Evolutionary conservation across 257 asterid species (phyloP), one percentile per base, ranked within the genome.

Genomic region (Gentiana macrophylla): DNA sequence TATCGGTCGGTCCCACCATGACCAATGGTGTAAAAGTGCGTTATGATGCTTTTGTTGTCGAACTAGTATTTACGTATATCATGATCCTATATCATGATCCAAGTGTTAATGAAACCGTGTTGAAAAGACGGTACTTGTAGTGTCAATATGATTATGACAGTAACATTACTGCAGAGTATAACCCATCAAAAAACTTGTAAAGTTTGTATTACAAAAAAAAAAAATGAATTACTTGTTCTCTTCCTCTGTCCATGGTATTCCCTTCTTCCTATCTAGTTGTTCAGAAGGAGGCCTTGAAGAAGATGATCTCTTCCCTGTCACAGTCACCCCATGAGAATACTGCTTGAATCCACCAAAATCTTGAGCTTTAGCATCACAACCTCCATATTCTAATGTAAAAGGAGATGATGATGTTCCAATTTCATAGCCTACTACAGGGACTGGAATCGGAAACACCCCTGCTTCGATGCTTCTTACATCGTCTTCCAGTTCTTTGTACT

Each of bases 201-300:
- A 24, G 24, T 24, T 24, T 24, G 24, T 24, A 24, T 24, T 24
- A 24, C 24, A 24, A 32, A 34, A 43, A 49, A 11, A 35, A 49
- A 45, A 47, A 60, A 12, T 52, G 38, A 62, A 47, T 72, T 64
- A 92, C 98, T 72, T 92, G 61, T 92, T 97, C 65, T 92, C 98
- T 36, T 92, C 95, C 65, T 91, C 95, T 1, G 98, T 91, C 98
- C 98, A 91, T 1, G 98, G 96, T 10, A 87, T 81, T 6, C 96
- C 98, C 77, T 87, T 91, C 61, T 91, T 91, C 67, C 96, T 76
- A 59, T 91, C 98, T 33, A 79, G 97, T 6, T 87, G 95, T 1
- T 7, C 3, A 6, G 24, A 24, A 24, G 75, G 55, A 12, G 94
- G 79, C 62, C 95, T 57, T 24, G 49, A 55, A 2, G 82, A 50